Evolutionary conservation across 257 asterid genomes (phyloP).

Genomic region (Schizonepeta tenuifolia): DNA sequence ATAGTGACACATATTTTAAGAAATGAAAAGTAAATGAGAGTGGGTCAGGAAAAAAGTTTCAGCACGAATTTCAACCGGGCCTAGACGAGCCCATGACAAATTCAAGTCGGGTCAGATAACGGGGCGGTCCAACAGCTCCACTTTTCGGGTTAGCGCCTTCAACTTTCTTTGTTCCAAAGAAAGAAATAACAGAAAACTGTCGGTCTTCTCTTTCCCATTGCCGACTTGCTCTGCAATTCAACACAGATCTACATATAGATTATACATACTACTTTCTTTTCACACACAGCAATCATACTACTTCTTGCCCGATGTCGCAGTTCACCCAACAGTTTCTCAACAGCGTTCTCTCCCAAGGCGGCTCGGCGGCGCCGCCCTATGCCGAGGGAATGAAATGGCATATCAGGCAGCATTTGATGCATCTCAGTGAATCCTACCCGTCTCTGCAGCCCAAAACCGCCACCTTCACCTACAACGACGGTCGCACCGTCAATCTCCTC

Average conservation of each 20-base stretch:
- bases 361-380: constrained; percentile 78
- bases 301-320: constrained; percentile 43
- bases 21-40: too few relatives aligned
- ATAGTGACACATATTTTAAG: too few relatives aligned
- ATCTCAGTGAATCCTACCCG: constrained; percentile 62
- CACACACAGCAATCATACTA: not conserved
- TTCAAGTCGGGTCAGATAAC: too few relatives aligned
- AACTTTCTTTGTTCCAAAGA: not conserved
- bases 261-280: not conserved
- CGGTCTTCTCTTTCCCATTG: not conserved
- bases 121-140: too few relatives aligned
- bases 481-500: constrained; percentile 79
- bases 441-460: constrained; percentile 79
- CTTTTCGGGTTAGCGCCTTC: not conserved
- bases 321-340: constrained; percentile 74
- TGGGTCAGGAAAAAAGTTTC: too few relatives aligned
- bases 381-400: constrained; percentile 78
- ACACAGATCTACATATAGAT: not conserved
- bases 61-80: too few relatives aligned
- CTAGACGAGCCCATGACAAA: too few relatives aligned
- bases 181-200: not conserved
- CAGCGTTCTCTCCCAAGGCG: constrained; percentile 79
- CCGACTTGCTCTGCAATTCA: not conserved
- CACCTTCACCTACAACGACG: constrained; percentile 88
- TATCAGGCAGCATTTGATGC: constrained; percentile 75